phyloP scores from a whole-genome alignment of 2,329 filamentous ascomycete genomes.

The Aspergillus japonicus region DNA sequence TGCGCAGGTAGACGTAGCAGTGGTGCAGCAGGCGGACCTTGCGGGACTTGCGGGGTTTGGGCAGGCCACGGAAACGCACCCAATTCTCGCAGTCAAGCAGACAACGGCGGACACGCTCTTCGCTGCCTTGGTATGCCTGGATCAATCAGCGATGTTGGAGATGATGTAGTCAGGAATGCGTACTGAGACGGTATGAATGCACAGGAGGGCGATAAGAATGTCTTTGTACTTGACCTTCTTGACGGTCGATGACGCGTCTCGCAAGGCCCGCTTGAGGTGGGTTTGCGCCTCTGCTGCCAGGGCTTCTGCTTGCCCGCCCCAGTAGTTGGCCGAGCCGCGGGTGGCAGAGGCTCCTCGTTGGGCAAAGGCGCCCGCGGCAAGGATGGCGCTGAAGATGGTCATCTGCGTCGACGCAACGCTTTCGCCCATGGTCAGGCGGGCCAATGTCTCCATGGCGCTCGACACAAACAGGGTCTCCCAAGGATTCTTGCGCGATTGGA shows the following conservation, averaged over 20 bases:
- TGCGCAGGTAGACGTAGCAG: slow-evolving; percentile 48
- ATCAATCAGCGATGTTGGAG: neutral
- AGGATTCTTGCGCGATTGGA: slow-evolving; percentile 41
- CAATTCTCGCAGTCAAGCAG: slow-evolving; percentile 47
- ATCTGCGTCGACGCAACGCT: slow-evolving; percentile 39
- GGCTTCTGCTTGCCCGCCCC: slow-evolving; percentile 33
- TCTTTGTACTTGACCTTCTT: slow-evolving; percentile 47
- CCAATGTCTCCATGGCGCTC: slow-evolving; percentile 43
- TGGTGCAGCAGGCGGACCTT: slow-evolving; percentile 48
- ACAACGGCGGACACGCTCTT: slow-evolving; percentile 38
- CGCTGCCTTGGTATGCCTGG: slow-evolving; percentile 30
- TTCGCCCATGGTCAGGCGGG: slow-evolving; percentile 45
- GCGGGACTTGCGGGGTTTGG: slow-evolving; percentile 39
- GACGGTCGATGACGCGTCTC: slow-evolving; percentile 34
- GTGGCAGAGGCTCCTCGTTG: slow-evolving; percentile 31
- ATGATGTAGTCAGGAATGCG: neutral
- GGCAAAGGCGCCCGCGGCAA: slow-evolving; percentile 48
- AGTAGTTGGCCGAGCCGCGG: slow-evolving; percentile 18
- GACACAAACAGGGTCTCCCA: slow-evolving; percentile 48
- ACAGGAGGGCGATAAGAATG: slow-evolving; percentile 47
- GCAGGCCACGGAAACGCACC: slow-evolving; percentile 42
- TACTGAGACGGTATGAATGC: slow-evolving; percentile 40
- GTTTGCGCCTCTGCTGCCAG: slow-evolving; percentile 34
- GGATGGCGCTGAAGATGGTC: slow-evolving; percentile 41
- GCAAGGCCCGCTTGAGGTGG: slow-evolving; percentile 34